Base-by-base conservation (phyloP, 352 stramenopile species). In the Globisporangium viniferum region DNA sequence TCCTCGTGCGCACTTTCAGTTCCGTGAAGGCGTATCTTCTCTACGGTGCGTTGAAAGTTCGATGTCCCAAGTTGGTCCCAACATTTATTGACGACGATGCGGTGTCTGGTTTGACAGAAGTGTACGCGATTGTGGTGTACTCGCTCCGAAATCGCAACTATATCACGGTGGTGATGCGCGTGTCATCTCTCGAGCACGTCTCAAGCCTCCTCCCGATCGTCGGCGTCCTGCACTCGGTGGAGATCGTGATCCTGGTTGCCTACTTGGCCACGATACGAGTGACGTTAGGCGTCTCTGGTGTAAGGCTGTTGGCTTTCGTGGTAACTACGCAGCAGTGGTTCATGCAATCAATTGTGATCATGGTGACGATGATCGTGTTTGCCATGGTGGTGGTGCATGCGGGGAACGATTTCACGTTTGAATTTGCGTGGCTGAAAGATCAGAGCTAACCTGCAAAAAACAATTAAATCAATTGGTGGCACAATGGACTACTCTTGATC, bases 401-500 rank as follows among this genome's bases (percentile, higher is more conserved):
- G 4, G 46, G 60, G 0, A 35, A 39, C 46, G 60, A 59, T 18
- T 48, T 66, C 31, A 66, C 60, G n/a, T 66, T 66, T 41, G 20
- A 51, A 15, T 66, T 59, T 20, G 24, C 59, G 49, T 67, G 35
- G 61, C 24, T 58, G 9, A 48, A 44, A 6, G 5, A 36, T 57
- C 9, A 5, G 3, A 33, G 3, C 6, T 57, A 14, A 36, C 5
- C 10, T 9, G 51, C 51, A 29, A 8, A 54, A 54, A 18, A 12
- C 24, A 24, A 24, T 24, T 10, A 3, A 53, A 44, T 2, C 5
- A 44, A 44, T 15, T 3, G 8, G 36, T 18, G 2, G 36, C 10
- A 18, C 15, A 15, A 12, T 12, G 36, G 12, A 12, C 12, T 39
- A 0, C 9, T 39, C 8, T 39, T 39, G 35, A 39, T 12, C 12